These are phyloP conservation scores for Trichoderma asperelloides DNA, from an alignment of 495 filamentous ascomycete genomes.

Conservation along the genomic window DNA sequence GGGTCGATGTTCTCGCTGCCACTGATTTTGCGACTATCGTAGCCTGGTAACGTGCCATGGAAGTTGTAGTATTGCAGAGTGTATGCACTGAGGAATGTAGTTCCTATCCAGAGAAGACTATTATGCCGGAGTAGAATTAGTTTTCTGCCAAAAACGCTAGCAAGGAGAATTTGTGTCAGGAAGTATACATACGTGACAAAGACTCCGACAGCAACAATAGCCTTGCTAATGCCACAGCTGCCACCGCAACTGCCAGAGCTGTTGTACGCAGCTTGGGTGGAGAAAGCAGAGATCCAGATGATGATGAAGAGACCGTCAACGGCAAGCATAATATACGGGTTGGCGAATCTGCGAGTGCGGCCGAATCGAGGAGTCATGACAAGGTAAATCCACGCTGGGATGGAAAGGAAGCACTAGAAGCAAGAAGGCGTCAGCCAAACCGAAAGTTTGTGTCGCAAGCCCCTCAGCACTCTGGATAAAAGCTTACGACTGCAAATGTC, in stretches of 20 bases:
- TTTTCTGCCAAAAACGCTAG: slow-evolving; percentile 11
- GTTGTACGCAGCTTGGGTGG: slow-evolving; percentile 62
- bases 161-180: neutral
- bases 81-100: slow-evolving; percentile 67
- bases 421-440: slow-evolving; percentile 6
- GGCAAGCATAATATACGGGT: slow-evolving; percentile 71
- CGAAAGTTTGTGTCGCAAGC: neutral
- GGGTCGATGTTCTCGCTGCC: slow-evolving; percentile 46
- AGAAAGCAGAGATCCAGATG: slow-evolving; percentile 79
- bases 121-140: neutral
- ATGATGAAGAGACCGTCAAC: slow-evolving; percentile 66
- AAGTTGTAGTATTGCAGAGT: slow-evolving; percentile 69
- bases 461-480: neutral
- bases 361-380: slow-evolving; percentile 75
- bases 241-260: slow-evolving; percentile 38
- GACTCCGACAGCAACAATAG: slow-evolving; percentile 67
- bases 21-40: slow-evolving; percentile 39
- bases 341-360: slow-evolving; percentile 68
- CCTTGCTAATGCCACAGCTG: slow-evolving; percentile 65
- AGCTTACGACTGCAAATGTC: slow-evolving; percentile 69
- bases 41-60: slow-evolving; percentile 66
- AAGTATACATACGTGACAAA: slow-evolving; percentile 62
- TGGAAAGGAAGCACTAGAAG: slow-evolving; percentile 70
- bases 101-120: slow-evolving; percentile 67
- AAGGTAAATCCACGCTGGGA: slow-evolving; percentile 77